Conservation (phyloP, 352 stramenopile genomes). For the Plasmopara viticola region DNA sequence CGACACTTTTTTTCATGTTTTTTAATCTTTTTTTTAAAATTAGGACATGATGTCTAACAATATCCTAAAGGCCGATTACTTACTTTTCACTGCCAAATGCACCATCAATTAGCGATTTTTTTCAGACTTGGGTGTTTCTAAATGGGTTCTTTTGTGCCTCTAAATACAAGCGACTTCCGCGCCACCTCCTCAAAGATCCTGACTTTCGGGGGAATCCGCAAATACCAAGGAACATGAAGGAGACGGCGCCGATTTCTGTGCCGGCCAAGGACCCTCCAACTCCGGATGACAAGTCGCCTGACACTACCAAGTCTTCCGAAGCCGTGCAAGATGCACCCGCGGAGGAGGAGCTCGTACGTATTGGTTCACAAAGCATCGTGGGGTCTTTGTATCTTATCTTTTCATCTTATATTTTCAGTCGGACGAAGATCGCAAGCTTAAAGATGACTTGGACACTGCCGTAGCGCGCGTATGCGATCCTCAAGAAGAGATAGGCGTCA, state of each 20-base stretch:
- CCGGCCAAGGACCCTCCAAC: conserved; percentile 44
- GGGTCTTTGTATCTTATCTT: background rate
- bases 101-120: too few species aligned
- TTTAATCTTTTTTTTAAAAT: too few species aligned
- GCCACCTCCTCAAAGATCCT: conserved; percentile 20
- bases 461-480: conserved; percentile 74
- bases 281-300: conserved; percentile 36
- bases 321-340: conserved; percentile 25
- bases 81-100: too few species aligned
- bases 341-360: conserved; percentile 66
- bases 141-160: too few species aligned
- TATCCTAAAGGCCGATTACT: too few species aligned
- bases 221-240: conserved; percentile 53
- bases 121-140: too few species aligned
- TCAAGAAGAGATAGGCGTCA: conserved; percentile 54
- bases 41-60: too few species aligned
- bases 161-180: conserved; percentile 5
- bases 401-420: conserved; percentile 36
- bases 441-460: conserved; percentile 89
- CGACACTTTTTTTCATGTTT: too few species aligned
- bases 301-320: conserved; percentile 22
- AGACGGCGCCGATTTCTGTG: conserved; percentile 53
- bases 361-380: background rate
- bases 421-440: conserved; percentile 89
- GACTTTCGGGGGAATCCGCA: conserved; percentile 12